These are phyloP conservation scores for Euphorbia peplus DNA, from an alignment of 345 rosid genomes.

Conservation along the genomic window DNA sequence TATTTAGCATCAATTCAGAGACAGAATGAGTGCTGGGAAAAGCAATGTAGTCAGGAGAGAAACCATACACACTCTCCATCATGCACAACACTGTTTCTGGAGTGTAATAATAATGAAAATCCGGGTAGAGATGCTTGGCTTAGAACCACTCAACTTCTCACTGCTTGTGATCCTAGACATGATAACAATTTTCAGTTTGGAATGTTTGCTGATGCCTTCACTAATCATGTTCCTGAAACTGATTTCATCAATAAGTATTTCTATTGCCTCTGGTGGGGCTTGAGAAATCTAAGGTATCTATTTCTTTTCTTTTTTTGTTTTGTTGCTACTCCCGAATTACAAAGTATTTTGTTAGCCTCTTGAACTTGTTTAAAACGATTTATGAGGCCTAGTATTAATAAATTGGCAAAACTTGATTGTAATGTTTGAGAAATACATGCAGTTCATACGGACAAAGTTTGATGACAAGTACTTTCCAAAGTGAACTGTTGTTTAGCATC, in stretches of 20 bases:
- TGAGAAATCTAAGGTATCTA: constrained; percentile 8
- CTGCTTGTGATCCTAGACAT: background rate
- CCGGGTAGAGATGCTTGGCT: constrained; percentile 9
- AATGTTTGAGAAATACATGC: background rate
- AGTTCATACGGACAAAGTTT: constrained; percentile 12
- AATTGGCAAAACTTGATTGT: background rate
- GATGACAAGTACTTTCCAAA: constrained; percentile 1
- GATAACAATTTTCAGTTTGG: background rate
- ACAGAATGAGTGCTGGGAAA: background rate
- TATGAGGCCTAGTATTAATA: no score
- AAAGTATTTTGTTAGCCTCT: no score
- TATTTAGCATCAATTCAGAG: constrained; percentile 2
- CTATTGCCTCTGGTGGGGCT: constrained; percentile 11
- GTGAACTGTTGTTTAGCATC: constrained; percentile 5
- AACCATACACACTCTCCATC: constrained; percentile 8
- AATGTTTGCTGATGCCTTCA: constrained; percentile 10
- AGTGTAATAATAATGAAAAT: background rate
- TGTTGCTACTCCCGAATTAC: no score
- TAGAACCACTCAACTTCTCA: background rate
- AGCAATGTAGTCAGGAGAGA: background rate
- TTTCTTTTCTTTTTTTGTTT: background rate
- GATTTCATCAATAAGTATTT: background rate
- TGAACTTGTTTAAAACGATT: no score
- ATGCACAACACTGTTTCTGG: background rate
- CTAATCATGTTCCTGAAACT: constrained; percentile 5